phyloP scores from a whole-genome alignment of 2,329 filamentous ascomycete genomes.

The Colletotrichum truncatum region DNA sequence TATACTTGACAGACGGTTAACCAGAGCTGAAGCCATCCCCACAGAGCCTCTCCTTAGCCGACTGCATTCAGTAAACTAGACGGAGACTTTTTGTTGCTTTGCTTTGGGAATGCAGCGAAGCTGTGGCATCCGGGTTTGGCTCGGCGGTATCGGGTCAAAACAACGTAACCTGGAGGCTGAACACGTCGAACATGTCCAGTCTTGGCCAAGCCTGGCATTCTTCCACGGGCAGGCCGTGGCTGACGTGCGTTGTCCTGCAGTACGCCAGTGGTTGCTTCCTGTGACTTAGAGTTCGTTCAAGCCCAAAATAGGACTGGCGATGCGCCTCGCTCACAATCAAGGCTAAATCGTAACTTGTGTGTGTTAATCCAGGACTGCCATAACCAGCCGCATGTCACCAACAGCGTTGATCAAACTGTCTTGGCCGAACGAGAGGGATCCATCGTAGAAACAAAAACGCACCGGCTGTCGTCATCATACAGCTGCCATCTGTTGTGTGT shows the following conservation, averaged over 20 bases:
- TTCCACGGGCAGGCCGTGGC: neutral
- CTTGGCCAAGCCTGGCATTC: neutral
- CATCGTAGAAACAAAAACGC: neutral
- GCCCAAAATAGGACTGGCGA: neutral
- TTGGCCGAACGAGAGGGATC: neutral
- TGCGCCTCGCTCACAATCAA: neutral
- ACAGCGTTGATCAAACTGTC: conserved; percentile 1
- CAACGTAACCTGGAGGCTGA: neutral
- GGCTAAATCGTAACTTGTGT: conserved; percentile 11
- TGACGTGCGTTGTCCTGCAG: neutral
- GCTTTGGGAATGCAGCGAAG: neutral
- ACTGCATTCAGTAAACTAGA: neutral
- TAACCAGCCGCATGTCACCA: neutral
- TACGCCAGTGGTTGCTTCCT: neutral
- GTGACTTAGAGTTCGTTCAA: neutral
- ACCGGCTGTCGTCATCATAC: neutral
- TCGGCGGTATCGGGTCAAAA: neutral
- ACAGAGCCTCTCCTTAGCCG: neutral
- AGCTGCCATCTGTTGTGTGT: neutral
- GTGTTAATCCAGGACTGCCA: neutral
- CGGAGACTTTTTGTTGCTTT: conserved; percentile 25
- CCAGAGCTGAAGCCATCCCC: neutral
- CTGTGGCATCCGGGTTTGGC: conserved; percentile 11
- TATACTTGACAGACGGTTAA: neutral
- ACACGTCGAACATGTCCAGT: neutral